A percentile compares a stretch with the other conserved stretches of the same genome.
These are phyloP conservation scores for Chlorella sp. DNA, from an alignment of 139 green algal species.

Conservation along the genomic window DNA sequence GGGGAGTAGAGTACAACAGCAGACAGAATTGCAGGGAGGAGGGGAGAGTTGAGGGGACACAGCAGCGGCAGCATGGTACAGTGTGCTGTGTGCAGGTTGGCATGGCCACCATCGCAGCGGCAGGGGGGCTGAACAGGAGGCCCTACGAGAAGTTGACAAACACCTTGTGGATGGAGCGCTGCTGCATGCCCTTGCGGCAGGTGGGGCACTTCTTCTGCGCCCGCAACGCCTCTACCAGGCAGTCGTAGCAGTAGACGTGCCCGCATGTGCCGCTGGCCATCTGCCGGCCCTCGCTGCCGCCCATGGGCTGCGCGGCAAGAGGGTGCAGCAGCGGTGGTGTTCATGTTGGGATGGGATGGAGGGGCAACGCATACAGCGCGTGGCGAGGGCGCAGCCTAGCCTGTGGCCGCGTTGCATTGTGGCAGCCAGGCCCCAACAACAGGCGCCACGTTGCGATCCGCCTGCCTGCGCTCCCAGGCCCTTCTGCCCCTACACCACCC, in stretches of 20 bases:
- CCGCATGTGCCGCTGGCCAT: constrained; percentile 56
- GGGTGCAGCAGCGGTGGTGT: no score
- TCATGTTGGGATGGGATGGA: no score
- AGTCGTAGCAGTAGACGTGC: constrained; percentile 70
- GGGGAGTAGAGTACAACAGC: background rate
- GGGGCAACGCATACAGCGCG: no score
- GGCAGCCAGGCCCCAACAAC: background rate
- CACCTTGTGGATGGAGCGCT: constrained; percentile 51
- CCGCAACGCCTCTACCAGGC: constrained; percentile 45
- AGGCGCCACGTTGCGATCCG: background rate
- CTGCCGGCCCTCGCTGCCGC: constrained; percentile 14
- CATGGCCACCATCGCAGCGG: no score
- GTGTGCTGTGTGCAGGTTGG: background rate
- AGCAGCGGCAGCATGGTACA: no score
- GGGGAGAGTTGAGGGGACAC: no score
- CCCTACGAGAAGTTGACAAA: constrained; percentile 30
- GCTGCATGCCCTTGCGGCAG: constrained; percentile 57
- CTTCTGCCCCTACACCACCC: background rate
- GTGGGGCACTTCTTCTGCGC: constrained; percentile 71
- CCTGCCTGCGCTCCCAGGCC: background rate
- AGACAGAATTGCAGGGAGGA: background rate
- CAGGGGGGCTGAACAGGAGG: background rate
- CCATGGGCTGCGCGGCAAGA: constrained; percentile 45
- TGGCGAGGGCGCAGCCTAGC: no score
- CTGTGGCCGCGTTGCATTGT: background rate